These are phyloP conservation scores for Sanghuangporus weigelae DNA, from an alignment of 1,284 basidiomycete species.

Conservation along the genomic window DNA sequence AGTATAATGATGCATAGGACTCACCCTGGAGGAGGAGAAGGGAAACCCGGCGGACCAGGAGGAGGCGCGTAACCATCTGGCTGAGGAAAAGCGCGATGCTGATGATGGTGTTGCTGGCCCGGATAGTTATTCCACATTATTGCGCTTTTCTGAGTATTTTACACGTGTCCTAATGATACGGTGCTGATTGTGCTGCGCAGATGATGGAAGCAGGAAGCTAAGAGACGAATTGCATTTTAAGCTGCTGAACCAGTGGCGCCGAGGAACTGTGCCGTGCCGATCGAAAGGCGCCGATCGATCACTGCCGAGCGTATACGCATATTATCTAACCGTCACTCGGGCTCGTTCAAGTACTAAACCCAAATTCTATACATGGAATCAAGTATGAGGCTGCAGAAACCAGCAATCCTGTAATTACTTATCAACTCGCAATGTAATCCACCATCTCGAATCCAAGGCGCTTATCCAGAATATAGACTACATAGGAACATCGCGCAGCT, in stretches of 20 bases:
- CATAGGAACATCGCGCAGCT: background rate
- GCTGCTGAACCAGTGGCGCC: background rate
- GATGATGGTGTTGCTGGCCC: conserved; percentile 12
- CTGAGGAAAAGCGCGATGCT: background rate
- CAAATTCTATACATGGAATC: too few species aligned
- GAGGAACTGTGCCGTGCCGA: background rate
- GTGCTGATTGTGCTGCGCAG: background rate
- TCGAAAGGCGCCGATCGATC: background rate
- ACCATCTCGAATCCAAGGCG: background rate
- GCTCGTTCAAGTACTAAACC: too few species aligned
- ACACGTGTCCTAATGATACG: background rate
- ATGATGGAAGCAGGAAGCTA: background rate
- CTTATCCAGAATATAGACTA: background rate
- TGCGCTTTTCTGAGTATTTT: background rate
- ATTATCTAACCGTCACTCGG: too few species aligned
- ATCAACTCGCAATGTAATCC: background rate
- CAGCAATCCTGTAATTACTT: too few species aligned
- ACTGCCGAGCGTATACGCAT: background rate
- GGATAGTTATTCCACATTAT: conserved; percentile 16
- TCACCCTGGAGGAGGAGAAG: conserved; percentile 10
- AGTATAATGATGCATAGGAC: background rate
- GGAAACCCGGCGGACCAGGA: conserved; percentile 6
- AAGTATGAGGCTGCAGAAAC: too few species aligned
- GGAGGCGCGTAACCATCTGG: conserved; percentile 3
- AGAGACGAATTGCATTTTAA: background rate